Evolutionary conservation across 768 basidiomycete species (phyloP).

Genomic region (Auricularia sp.): DNA sequence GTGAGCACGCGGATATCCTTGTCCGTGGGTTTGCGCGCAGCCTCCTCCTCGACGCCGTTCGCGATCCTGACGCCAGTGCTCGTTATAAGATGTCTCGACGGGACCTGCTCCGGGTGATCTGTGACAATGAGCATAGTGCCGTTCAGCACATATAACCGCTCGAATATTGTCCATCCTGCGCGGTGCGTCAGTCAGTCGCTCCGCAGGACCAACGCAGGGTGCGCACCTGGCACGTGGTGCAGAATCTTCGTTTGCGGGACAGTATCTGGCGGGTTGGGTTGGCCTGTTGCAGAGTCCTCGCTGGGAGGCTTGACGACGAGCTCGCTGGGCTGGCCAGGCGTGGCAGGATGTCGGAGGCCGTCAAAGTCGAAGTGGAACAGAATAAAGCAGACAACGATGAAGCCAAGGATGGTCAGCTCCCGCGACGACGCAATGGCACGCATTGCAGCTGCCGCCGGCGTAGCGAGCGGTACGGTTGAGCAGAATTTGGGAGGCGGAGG

Average conservation of each 20-base stretch:
- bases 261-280: no score
- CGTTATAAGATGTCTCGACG: constrained; percentile 56
- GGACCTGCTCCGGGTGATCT: constrained; percentile 56
- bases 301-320: constrained; percentile 1
- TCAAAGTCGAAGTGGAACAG: constrained; percentile 1
- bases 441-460: not conserved
- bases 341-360: not conserved
- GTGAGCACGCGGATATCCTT: constrained; percentile 71
- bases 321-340: not conserved
- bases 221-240: constrained; percentile 65
- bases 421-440: not conserved
- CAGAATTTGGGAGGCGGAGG: not conserved
- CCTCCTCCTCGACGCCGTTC: constrained; percentile 45
- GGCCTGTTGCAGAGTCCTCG: no score
- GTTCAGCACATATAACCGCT: constrained; percentile 70
- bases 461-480: not conserved
- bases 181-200: not conserved
- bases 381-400: not conserved
- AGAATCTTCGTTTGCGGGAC: constrained; percentile 57
- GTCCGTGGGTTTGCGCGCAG: constrained; percentile 60
- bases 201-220: not conserved
- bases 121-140: constrained; percentile 78
- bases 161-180: constrained; percentile 84
- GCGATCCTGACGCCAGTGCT: constrained; percentile 56
- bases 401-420: not conserved